phyloP scores from a whole-genome alignment of 345 rosid species.

The Lepidium didymum region DNA sequence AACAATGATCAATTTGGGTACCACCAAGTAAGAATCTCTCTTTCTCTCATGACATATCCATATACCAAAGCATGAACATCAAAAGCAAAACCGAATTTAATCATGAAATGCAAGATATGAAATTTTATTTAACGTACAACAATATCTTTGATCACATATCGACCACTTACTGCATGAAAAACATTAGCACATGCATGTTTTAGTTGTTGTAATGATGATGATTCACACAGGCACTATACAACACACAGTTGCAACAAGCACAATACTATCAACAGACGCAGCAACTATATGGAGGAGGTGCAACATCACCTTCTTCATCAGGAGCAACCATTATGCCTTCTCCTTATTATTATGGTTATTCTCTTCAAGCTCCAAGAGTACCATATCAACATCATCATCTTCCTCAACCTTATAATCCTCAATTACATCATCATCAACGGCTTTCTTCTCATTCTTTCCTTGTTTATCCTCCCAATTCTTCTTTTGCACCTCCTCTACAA shows the following conservation, averaged over 20 bases:
- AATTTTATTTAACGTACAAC: slow-evolving; percentile 19
- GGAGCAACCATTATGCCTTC: slow-evolving; percentile 44
- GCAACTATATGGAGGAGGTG: slow-evolving; percentile 35
- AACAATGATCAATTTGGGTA: slow-evolving; percentile 58
- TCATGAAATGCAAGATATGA: slow-evolving; percentile 12
- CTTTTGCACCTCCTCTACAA: slow-evolving; percentile 23
- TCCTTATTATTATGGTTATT: slow-evolving; percentile 54
- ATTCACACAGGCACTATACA: slow-evolving; percentile 40
- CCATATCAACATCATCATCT: slow-evolving; percentile 35
- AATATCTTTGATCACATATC: slow-evolving; percentile 20
- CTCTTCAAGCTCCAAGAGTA: slow-evolving; percentile 57
- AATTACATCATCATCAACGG: slow-evolving; percentile 43
- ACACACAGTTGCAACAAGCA: slow-evolving; percentile 57
- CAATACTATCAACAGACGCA: slow-evolving; percentile 54
- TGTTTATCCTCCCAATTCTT: slow-evolving; percentile 23
- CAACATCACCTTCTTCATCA: slow-evolving; percentile 31
- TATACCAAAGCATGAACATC: not conserved
- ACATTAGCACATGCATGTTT: slow-evolving; percentile 26
- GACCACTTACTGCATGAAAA: slow-evolving; percentile 24
- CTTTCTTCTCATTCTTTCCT: slow-evolving; percentile 43
- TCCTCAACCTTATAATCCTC: slow-evolving; percentile 41
- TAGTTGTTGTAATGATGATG: not conserved
- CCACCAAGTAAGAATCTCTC: slow-evolving; percentile 49
- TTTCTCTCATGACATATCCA: not conserved
- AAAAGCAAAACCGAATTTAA: slow-evolving; percentile 6